Conservation (phyloP, 1,139 yeast genomes). For the Candida mesenterica region DNA sequence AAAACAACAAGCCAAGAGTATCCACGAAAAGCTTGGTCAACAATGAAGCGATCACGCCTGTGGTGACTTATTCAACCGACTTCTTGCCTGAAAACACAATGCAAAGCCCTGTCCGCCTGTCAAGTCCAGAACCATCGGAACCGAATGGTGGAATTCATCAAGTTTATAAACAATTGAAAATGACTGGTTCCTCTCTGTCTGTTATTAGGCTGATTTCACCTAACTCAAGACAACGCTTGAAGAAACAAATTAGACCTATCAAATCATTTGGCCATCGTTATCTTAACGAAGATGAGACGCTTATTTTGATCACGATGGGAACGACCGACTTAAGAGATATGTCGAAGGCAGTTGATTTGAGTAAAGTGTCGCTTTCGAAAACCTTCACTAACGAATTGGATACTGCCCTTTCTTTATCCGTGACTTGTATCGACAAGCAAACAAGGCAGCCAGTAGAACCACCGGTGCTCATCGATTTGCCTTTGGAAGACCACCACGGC, state of each 20-base stretch:
- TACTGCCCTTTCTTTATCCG: constrained; percentile 78
- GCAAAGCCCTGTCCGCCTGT: constrained; percentile 1
- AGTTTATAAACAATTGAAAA: constrained; percentile 42
- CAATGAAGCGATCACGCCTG: not conserved
- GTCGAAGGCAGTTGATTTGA: constrained; percentile 64
- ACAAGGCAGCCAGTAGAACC: constrained; percentile 53
- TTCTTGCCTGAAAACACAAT: not conserved
- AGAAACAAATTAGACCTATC: constrained; percentile 44
- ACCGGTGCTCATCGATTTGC: constrained; percentile 75
- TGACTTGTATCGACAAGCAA: constrained; percentile 50
- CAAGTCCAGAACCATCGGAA: not conserved
- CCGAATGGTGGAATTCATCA: constrained; percentile 16
- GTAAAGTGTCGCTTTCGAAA: constrained; percentile 70
- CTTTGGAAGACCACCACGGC: constrained; percentile 76
- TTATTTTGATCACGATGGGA: constrained; percentile 79
- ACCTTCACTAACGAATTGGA: constrained; percentile 81
- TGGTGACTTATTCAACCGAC: not conserved
- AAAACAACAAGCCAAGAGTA: constrained; percentile 36
- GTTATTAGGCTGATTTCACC: constrained; percentile 9
- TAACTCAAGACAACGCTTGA: constrained; percentile 17
- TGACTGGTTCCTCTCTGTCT: constrained; percentile 22
- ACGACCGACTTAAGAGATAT: constrained; percentile 73
- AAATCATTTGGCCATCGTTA: constrained; percentile 88
- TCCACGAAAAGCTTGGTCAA: constrained; percentile 5
- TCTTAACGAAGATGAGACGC: constrained; percentile 59